Evolutionary conservation across 108 stramenopile species (phyloP), one percentile per base, ranked within the genome.

Genomic region (Schizochytrium sp.): DNA sequence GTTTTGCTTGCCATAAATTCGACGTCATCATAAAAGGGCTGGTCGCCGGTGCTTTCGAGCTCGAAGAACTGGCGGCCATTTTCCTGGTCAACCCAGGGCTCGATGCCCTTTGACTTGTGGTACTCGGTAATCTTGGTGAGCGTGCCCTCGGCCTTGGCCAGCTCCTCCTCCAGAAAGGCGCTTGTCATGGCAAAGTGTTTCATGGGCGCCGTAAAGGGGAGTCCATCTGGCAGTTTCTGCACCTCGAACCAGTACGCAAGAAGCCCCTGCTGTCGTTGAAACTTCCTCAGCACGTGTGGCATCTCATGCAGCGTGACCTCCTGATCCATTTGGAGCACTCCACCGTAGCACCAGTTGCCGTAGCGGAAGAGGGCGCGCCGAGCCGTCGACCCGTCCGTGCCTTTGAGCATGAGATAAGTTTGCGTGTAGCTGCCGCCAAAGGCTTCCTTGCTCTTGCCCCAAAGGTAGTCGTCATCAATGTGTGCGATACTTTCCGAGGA

Each of bases 301-400:
- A 96, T 90, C 47, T 96, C 95, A 58, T 92, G 91, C 19, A 95
- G 93, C n/a, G 88, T 89, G 72, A 95, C 92, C 6, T 58, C 57
- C 87, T 88, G 34, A 25, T 93, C 93, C 47, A 96, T 91, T 12
- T 89, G 60, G 6, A 96, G 88, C 43, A 90, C 76, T 5, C 96
- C 95, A 19, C 44, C 58, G 72, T 95, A 96, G 87, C 96, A 96
- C 92, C 93, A 94, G 87, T 95, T 95, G 57, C 95, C 95, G 76
- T 95, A 95, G 44, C 93, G 88, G 60, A 96, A 95, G 18, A 96
- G 88, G 10, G 94, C 94, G 14, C 91, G 88, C 4, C 92, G 91
- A 6, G 69, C 58, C 57, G 72, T 72, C 4, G 87, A 87, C 29
- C 59, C 59, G 5, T 87, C 83, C 44, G 87, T 63, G 53, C 89